Percentiles rank a stretch among this genome's conserved stretches.
These are phyloP conservation scores for Penicillium sp. DNA, from an alignment of 2,329 filamentous ascomycete genomes.

Conservation along the genomic window DNA sequence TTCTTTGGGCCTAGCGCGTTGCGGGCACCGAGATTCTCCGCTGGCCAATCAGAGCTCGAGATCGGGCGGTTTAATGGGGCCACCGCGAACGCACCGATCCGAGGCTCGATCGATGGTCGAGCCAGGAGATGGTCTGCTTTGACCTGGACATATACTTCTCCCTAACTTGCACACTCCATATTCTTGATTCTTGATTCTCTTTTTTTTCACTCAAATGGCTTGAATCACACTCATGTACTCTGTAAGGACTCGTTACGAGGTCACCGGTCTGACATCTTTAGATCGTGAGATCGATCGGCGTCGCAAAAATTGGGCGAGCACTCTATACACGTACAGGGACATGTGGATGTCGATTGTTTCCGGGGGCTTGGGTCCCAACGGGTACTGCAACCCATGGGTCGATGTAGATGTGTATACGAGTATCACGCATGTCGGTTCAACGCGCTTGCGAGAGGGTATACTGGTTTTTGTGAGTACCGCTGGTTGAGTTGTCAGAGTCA, in stretches of 20 bases:
- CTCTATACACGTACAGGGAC: slow-evolving; percentile 11
- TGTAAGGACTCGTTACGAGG: too few species aligned
- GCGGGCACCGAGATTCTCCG: slow-evolving; percentile 27
- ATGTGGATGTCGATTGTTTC: slow-evolving; percentile 20
- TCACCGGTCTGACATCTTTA: background rate
- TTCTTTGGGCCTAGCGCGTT: background rate
- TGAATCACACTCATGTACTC: too few species aligned
- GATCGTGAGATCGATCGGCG: slow-evolving; percentile 1
- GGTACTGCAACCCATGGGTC: slow-evolving; percentile 10
- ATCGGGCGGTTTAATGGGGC: background rate
- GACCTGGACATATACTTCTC: background rate
- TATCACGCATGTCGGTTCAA: background rate
- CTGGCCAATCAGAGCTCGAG: slow-evolving; percentile 14
- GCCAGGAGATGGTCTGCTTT: too few species aligned
- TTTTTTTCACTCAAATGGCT: too few species aligned
- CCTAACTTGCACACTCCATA: background rate
- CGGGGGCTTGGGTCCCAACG: slow-evolving; percentile 23
- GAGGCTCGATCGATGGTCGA: background rate
- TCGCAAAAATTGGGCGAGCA: slow-evolving; percentile 8
- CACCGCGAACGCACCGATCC: background rate
- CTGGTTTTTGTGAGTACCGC: too few species aligned
- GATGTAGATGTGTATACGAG: background rate
- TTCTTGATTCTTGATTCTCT: background rate
- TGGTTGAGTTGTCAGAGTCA: too few species aligned
- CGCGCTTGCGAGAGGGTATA: background rate